phyloP scores from a whole-genome alignment of 2,329 filamentous ascomycete species.

The Raffaelea arxii region DNA sequence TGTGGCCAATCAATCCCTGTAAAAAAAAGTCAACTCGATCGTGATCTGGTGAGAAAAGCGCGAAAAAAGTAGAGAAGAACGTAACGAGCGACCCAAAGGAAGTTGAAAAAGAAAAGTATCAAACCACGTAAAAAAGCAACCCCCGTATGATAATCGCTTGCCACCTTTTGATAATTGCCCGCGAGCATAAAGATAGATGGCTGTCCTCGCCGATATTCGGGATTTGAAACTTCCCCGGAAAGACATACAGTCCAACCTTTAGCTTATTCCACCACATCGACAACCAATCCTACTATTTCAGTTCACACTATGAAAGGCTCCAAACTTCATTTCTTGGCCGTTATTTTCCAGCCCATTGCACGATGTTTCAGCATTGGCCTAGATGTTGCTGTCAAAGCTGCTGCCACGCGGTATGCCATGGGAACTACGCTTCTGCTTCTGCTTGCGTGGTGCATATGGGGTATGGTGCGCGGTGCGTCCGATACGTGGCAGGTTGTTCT shows the following conservation, averaged over 20 bases:
- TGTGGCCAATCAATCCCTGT: too few relatives aligned
- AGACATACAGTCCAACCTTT: too few relatives aligned
- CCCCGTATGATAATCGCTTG: not conserved
- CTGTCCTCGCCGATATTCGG: too few relatives aligned
- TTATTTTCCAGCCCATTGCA: not conserved
- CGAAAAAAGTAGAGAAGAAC: not conserved
- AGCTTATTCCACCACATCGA: not conserved
- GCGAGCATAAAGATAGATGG: too few relatives aligned
- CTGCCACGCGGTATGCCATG: not conserved
- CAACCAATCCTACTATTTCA: not conserved
- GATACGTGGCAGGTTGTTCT: constrained; percentile 23
- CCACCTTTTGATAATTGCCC: too few relatives aligned
- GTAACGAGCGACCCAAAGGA: not conserved
- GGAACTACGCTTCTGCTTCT: not conserved
- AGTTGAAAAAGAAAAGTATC: not conserved
- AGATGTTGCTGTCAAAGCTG: not conserved
- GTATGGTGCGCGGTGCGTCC: not conserved
- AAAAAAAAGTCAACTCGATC: too few relatives aligned
- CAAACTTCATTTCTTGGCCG: not conserved
- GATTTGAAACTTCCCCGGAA: too few relatives aligned
- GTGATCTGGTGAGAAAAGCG: not conserved
- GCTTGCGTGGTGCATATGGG: not conserved
- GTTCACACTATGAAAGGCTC: not conserved
- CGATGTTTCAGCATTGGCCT: not conserved
- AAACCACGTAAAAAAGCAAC: not conserved